phyloP scores from a whole-genome alignment of 2,329 filamentous ascomycete genomes.

The Cladosporium sphaerospermum region DNA sequence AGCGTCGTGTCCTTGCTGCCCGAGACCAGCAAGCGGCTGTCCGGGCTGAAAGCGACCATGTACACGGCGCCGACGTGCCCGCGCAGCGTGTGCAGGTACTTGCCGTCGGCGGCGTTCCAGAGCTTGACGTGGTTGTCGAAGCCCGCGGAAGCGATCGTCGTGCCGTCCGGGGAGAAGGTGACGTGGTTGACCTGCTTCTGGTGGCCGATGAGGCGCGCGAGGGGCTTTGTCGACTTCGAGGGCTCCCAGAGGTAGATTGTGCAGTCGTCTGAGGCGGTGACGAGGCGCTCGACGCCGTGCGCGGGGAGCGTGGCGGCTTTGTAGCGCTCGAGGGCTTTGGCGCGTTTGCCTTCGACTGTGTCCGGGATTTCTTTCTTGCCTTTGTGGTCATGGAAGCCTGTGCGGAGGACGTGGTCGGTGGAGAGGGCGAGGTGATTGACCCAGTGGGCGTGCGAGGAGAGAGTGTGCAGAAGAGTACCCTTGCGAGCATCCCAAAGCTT shows the following conservation, averaged over 20 bases:
- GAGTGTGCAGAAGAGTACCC: slow-evolving; percentile 72
- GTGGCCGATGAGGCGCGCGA: slow-evolving; percentile 85
- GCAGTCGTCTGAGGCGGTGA: slow-evolving; percentile 90
- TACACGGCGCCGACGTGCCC: slow-evolving; percentile 91
- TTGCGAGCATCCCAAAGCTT: slow-evolving; percentile 80
- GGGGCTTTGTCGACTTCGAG: slow-evolving; percentile 67
- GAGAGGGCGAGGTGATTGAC: slow-evolving; percentile 93
- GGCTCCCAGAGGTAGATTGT: slow-evolving; percentile 97
- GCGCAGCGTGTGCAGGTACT: slow-evolving; percentile 78
- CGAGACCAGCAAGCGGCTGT: slow-evolving; percentile 82
- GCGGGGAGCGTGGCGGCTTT: slow-evolving; percentile 66
- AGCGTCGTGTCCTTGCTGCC: slow-evolving; percentile 87
- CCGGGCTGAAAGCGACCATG: slow-evolving; percentile 85
- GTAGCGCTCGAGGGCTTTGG: slow-evolving; percentile 74
- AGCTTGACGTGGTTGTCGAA: slow-evolving; percentile 96
- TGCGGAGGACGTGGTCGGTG: slow-evolving; percentile 83
- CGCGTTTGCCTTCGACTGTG: slow-evolving; percentile 62
- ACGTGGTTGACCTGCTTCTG: slow-evolving; percentile 97
- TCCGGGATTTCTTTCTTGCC: slow-evolving; percentile 59
- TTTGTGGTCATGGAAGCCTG: slow-evolving; percentile 78
- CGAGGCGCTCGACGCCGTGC: slow-evolving; percentile 68
- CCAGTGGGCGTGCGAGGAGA: slow-evolving; percentile 83
- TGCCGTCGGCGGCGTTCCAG: slow-evolving; percentile 71
- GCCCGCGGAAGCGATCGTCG: slow-evolving; percentile 76
- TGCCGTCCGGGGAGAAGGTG: slow-evolving; percentile 84